These are phyloP conservation scores for Hypoxylon rubiginosum DNA, from an alignment of 2,329 filamentous ascomycete species.

Conservation along the genomic window DNA sequence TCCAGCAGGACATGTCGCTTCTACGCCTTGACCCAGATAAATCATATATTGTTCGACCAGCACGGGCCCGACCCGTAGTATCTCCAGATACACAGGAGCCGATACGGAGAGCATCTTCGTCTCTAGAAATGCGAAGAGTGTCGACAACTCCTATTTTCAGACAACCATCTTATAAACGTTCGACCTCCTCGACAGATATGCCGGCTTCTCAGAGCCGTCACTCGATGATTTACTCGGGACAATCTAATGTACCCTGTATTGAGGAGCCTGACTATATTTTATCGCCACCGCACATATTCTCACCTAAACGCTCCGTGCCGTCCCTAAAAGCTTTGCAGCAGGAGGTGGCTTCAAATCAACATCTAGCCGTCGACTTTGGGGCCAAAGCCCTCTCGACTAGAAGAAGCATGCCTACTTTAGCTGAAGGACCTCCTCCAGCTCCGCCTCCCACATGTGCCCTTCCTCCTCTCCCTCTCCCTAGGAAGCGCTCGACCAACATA, in stretches of 20 bases:
- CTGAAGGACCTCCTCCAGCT: slow-evolving; percentile 64
- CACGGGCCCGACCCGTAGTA: slow-evolving; percentile 1
- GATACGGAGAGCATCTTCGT: slow-evolving; percentile 43
- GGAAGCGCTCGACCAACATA: slow-evolving; percentile 41
- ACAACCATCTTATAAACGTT: slow-evolving; percentile 35
- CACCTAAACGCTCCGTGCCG: slow-evolving; percentile 45
- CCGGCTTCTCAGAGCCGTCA: slow-evolving; percentile 25
- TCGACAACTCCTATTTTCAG: slow-evolving; percentile 27
- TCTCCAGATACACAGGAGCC: slow-evolving; percentile 19
- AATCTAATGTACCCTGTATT: slow-evolving; percentile 24
- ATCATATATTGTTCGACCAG: slow-evolving; percentile 14
- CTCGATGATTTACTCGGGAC: slow-evolving; percentile 31
- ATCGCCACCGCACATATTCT: slow-evolving; percentile 33
- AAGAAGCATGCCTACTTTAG: slow-evolving; percentile 66
- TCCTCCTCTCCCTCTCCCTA: slow-evolving; percentile 67
- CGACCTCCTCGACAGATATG: slow-evolving; percentile 36
- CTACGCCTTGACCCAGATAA: slow-evolving; percentile 14
- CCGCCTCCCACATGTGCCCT: slow-evolving; percentile 69
- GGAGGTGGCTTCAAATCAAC: slow-evolving; percentile 18
- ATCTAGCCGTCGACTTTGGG: slow-evolving; percentile 28
- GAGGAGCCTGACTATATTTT: slow-evolving; percentile 33
- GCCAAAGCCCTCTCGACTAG: slow-evolving; percentile 51
- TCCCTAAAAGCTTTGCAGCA: slow-evolving; percentile 37
- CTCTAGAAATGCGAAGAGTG: slow-evolving; percentile 39
- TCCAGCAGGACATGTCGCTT: slow-evolving; percentile 10